phyloP scores from a whole-genome alignment of 306 rosid genomes.

The Trifolium dubium region DNA sequence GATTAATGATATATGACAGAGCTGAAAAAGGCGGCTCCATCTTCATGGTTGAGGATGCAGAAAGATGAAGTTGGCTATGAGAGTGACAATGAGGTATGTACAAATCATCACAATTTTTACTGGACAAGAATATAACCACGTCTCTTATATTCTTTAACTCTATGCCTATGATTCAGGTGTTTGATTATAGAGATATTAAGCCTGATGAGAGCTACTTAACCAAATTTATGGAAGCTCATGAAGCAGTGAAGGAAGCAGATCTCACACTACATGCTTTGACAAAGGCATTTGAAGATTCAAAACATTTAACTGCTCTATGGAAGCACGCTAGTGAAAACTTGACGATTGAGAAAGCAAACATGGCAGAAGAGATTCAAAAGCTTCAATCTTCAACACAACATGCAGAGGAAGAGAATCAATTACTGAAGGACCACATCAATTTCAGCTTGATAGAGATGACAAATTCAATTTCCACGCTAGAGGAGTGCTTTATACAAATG shows the following conservation, averaged over 20 bases:
- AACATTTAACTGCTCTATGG: slow-evolving; percentile 65
- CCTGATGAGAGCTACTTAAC: slow-evolving; percentile 53
- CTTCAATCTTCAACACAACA: slow-evolving; percentile 57
- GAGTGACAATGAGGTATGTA: slow-evolving; percentile 57
- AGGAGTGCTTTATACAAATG: slow-evolving; percentile 65
- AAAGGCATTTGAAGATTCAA: slow-evolving; percentile 77
- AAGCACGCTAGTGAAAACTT: slow-evolving; percentile 69
- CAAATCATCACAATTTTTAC: slow-evolving; percentile 12
- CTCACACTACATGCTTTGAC: slow-evolving; percentile 73
- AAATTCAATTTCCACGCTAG: slow-evolving; percentile 60
- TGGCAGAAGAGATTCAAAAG: slow-evolving; percentile 64
- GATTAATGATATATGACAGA: slow-evolving; percentile 59
- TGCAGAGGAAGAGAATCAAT: slow-evolving; percentile 65
- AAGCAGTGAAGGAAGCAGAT: slow-evolving; percentile 83
- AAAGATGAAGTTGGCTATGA: slow-evolving; percentile 47
- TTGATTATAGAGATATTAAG: slow-evolving; percentile 40
- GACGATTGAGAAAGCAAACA: slow-evolving; percentile 62
- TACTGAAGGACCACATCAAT: slow-evolving; percentile 57
- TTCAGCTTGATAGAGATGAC: slow-evolving; percentile 62
- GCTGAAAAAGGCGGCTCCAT: slow-evolving; percentile 47
- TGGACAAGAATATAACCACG: slow-evolving; percentile 29
- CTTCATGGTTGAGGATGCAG: slow-evolving; percentile 42
- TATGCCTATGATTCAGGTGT: slow-evolving; percentile 54
- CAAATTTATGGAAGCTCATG: slow-evolving; percentile 77
- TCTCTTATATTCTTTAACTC: slow-evolving; percentile 38